Evolutionary conservation across 768 basidiomycete genomes (phyloP), one percentile per base, ranked within the genome.

Genomic region (Suillus weaverae): DNA sequence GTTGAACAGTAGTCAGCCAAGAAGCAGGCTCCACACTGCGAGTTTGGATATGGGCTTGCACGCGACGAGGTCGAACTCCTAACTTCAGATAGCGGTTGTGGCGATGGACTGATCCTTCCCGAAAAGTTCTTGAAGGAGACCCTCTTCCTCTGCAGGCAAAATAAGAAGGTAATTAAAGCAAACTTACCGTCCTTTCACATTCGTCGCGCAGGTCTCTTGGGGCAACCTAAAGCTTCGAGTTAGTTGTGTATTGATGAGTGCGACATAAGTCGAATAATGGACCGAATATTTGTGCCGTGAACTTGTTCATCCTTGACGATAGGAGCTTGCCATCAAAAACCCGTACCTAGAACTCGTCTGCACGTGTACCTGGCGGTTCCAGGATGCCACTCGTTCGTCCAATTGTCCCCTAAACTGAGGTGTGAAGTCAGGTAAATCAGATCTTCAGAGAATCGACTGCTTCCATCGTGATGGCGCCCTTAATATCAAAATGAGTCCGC

Each of bases 401-500:
- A 50, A 4, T 26, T 9, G 48, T 14, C 7, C 56, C 22, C 35
- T 2, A 38, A 39, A 38, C 22, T 57, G 56, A 39, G 56, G 39
- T 26, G 39, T 22, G 16, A 57, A 57, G 7, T 39, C 56, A 14
- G 56, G 36, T 39, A 39, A 26, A 57, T 57, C 36, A 22, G 56
- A 57, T 39, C 56, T 57, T 36, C 56, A 57, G 26, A 18, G 38
- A 57, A 39, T 57, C 18, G 26, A 57, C 36, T 26, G 56, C 36
- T 57, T 57, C 56, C 18, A 57, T 57, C 5, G 56, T 39, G 26
- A 9, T 18, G 8, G 38, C 16, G 3, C 13, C 36, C 56, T 57
- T 57, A 36, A 57, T 38, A 57, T 57, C 36, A 26, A 30, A 57
- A 39, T 57, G 56, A 38, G 36, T 57, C 22, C 56, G 56, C 56